Evolutionary conservation across 495 filamentous ascomycete species (phyloP), one percentile per base, ranked within the genome.

Genomic region (Aspergillus sparsus): DNA sequence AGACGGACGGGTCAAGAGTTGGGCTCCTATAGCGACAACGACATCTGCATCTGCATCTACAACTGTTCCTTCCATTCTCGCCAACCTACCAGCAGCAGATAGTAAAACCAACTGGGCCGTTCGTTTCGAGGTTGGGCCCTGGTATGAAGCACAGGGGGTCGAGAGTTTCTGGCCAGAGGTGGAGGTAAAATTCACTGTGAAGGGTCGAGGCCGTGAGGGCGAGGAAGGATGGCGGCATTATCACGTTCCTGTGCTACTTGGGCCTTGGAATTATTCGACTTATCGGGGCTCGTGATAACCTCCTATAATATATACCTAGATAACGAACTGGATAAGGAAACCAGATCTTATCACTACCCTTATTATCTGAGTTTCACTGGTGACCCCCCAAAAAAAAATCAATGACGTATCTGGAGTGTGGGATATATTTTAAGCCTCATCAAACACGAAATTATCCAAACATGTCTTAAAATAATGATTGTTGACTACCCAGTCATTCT

Each of bases 141-240:
- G 94, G 77, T 96, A 86, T 68, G 89, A 89, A 59, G 79, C 73
- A 11, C 76, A 84, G 60, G 83, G 76, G 0, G 83, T 85, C 56
- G 82, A 88, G 58, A 92, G 91, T 5, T 97, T 98, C 71, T 97
- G 91, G 71, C 91, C 91, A 27, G 89, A 93, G 75, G 92, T 97
- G n/a, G 86, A 87, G 71, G 83, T 98, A 42, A 85, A 85, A 54
- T 97, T 98, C 72, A 84, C 83, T 46, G 91, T 93, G 3, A 81
- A 84, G 61, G 76, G 77, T 39, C 71, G 77, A 27, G 77, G 77
- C 3, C 73, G 73, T 33, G 80, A 82, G 50, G 85, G 78, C 11
- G 82, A 89, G 80, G 77, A 78, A 55, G 79, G 77, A 49, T 86
- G 80, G 67, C 81, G 90, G 76, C 89, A 95, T 76, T 97, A 92